Evolutionary conservation across 2,329 filamentous ascomycete species (phyloP).

Genomic region (Aspergillus sp.): DNA sequence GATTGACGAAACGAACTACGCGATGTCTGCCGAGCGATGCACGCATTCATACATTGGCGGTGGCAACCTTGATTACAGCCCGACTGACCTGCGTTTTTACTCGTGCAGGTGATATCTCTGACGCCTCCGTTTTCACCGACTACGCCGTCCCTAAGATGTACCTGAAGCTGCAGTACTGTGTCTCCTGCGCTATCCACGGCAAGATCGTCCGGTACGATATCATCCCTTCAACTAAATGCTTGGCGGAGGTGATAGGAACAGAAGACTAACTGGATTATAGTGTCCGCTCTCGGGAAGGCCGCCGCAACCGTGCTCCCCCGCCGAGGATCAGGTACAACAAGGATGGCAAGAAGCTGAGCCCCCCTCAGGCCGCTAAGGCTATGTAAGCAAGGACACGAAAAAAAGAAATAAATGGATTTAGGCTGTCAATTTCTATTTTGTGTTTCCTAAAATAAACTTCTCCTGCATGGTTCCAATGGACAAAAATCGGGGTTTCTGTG

Average conservation of each 20-base stretch:
- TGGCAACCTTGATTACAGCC: constrained; percentile 3
- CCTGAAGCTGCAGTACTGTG: constrained; percentile 99
- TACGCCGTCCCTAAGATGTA: constrained; percentile 99
- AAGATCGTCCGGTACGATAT: constrained; percentile 96
- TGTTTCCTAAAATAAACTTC: constrained; percentile 15
- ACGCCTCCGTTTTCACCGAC: constrained; percentile 98
- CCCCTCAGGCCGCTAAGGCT: constrained; percentile 69
- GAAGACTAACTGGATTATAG: constrained; percentile 43
- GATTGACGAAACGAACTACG: neutral
- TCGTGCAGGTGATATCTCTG: constrained; percentile 91
- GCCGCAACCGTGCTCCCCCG: constrained; percentile 97
- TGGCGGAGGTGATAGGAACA: neutral
- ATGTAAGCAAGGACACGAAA: constrained; percentile 27
- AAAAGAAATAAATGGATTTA: constrained; percentile 29
- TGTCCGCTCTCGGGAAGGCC: constrained; percentile 93
- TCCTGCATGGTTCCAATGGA: constrained; percentile 1
- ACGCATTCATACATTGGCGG: neutral
- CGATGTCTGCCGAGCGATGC: constrained; percentile 3
- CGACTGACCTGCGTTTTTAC: constrained; percentile 9
- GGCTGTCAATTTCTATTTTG: constrained; percentile 32
- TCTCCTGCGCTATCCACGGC: constrained; percentile 99
- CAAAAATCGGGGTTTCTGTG: constrained; percentile 13
- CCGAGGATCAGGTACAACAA: constrained; percentile 99
- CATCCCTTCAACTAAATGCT: neutral
- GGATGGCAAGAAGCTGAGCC: constrained; percentile 99